Conservation (phyloP, 2,329 filamentous ascomycete genomes). For the Fusarium sp. region DNA sequence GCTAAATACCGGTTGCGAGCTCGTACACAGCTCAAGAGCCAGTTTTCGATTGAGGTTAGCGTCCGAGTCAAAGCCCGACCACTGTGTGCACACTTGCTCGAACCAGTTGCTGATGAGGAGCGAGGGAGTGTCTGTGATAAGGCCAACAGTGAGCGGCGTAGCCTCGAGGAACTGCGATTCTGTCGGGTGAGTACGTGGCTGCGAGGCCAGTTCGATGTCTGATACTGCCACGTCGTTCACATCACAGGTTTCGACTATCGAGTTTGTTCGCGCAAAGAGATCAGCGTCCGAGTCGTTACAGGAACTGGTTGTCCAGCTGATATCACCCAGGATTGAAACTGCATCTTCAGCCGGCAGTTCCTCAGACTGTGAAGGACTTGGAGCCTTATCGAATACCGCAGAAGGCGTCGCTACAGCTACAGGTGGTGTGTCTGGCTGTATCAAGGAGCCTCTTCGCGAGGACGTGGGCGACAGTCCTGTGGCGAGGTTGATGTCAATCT, state of each 20-base stretch:
- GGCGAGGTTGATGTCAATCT: constrained; percentile 24
- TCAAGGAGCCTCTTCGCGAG: constrained; percentile 16
- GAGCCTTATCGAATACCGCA: not conserved
- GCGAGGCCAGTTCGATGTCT: constrained; percentile 10
- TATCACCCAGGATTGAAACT: constrained; percentile 16
- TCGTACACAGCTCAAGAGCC: constrained; percentile 50
- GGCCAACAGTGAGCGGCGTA: constrained; percentile 30
- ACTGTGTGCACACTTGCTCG: constrained; percentile 52
- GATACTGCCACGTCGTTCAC: constrained; percentile 6
- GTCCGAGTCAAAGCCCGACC: constrained; percentile 54
- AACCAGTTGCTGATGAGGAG: constrained; percentile 53
- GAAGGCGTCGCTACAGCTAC: not conserved
- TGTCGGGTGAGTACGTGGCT: constrained; percentile 10
- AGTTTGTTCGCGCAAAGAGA: constrained; percentile 17
- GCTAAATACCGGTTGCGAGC: constrained; percentile 50
- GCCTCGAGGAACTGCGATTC: constrained; percentile 24
- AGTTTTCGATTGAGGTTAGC: constrained; percentile 52
- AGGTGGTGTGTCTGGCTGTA: constrained; percentile 7
- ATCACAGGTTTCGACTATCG: constrained; percentile 4
- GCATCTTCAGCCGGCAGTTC: constrained; percentile 17
- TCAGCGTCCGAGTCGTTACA: constrained; percentile 28
- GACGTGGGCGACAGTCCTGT: constrained; percentile 15
- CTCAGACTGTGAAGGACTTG: constrained; percentile 1
- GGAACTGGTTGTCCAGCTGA: constrained; percentile 27
- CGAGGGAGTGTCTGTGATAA: constrained; percentile 45